phyloP scores from a whole-genome alignment of 73 alveolate species.

The Stentor coeruleus region DNA sequence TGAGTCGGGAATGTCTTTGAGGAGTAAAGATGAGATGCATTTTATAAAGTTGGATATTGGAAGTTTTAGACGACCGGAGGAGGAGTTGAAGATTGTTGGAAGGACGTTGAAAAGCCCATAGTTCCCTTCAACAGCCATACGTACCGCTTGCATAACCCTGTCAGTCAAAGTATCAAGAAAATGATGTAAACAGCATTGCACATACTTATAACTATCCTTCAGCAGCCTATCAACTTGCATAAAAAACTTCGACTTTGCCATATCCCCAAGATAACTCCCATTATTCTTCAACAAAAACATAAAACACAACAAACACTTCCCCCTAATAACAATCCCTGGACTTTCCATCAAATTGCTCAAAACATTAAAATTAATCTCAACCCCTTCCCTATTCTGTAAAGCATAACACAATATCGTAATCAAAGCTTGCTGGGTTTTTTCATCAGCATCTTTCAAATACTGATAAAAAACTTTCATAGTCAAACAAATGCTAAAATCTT shows the following conservation, averaged over 20 bases:
- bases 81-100: conserved; percentile 41
- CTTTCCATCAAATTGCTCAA: conserved; percentile 62
- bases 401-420: conserved; percentile 59
- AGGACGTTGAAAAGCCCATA: neutral
- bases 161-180: conserved; percentile 60
- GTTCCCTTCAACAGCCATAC: conserved; percentile 25
- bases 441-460: conserved; percentile 52
- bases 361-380: neutral
- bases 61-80: conserved; percentile 41
- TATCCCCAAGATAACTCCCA: conserved; percentile 46
- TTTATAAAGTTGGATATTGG: conserved; percentile 40
- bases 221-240: conserved; percentile 54
- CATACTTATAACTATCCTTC: conserved; percentile 68
- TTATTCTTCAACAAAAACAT: conserved; percentile 59
- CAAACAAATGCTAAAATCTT: conserved; percentile 4
- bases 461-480: conserved; percentile 34
- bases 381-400: neutral
- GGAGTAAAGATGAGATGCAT: conserved; percentile 39
- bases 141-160: conserved; percentile 49
- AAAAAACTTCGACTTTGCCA: conserved; percentile 66
- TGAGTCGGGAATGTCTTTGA: conserved; percentile 24
- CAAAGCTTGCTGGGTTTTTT: conserved; percentile 69
- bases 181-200: conserved; percentile 68
- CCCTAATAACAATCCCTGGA: conserved; percentile 66
- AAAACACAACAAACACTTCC: conserved; percentile 66